A percentile compares a stretch with the other conserved stretches of the same genome.
Conservation (phyloP, 1,284 basidiomycete genomes). For the Moesziomyces antarcticus region DNA sequence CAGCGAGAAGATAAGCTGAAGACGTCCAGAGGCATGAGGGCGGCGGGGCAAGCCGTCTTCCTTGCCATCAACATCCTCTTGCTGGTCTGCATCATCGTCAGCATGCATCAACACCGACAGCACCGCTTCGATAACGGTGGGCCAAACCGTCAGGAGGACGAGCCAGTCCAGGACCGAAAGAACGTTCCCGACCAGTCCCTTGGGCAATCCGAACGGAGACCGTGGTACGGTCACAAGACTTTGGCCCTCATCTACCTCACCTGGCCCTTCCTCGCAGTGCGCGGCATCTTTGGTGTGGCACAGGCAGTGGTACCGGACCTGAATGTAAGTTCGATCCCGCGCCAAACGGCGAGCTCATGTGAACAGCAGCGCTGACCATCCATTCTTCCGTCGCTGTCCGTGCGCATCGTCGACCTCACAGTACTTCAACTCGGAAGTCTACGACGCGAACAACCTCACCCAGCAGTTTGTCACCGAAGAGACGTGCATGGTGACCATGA, state of each 20-base stretch:
- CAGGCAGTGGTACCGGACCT: slow-evolving; percentile 23
- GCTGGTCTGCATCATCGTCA: slow-evolving; percentile 21
- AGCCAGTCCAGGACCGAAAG: background rate
- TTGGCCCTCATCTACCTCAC: slow-evolving; percentile 30
- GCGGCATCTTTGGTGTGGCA: slow-evolving; percentile 45
- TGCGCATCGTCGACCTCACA: background rate
- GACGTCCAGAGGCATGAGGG: slow-evolving; percentile 14
- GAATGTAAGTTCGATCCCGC: slow-evolving; percentile 17
- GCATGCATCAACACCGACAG: slow-evolving; percentile 18
- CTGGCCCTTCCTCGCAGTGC: slow-evolving; percentile 44
- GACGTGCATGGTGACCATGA: slow-evolving; percentile 34
- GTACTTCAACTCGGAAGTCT: slow-evolving; percentile 38
- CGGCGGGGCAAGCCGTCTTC: slow-evolving; percentile 32
- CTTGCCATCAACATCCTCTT: slow-evolving; percentile 19
- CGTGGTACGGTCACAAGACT: slow-evolving; percentile 29
- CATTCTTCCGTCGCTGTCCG: background rate
- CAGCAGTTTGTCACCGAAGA: slow-evolving; percentile 28
- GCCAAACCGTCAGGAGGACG: background rate
- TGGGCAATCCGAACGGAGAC: background rate
- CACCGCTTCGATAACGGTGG: background rate
- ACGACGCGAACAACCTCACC: slow-evolving; percentile 22
- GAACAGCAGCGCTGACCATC: slow-evolving; percentile 1
- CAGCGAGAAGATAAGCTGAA: slow-evolving; percentile 1
- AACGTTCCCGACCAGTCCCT: background rate
- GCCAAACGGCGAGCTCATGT: background rate